Evolutionary conservation across 148 eudicot species (phyloP).

Genomic region (Silene conica): DNA sequence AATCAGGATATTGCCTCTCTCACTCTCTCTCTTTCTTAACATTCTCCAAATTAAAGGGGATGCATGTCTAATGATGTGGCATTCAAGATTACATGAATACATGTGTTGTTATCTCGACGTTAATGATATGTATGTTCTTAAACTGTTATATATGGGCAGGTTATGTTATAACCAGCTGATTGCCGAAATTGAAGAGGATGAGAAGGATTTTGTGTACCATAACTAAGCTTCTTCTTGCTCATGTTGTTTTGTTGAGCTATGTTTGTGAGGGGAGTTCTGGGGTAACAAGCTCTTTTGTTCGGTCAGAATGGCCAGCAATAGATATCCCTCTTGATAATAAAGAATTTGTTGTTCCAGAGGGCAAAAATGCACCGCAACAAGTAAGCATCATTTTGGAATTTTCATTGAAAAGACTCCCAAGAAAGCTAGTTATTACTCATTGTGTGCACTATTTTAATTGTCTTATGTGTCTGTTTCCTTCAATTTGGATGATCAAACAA

Average conservation of each 20-base stretch:
- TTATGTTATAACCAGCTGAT: conserved; percentile 25
- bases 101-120: neutral
- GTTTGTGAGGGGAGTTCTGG: conserved; percentile 51
- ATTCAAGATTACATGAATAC: neutral
- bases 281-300: conserved; percentile 64
- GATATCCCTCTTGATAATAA: conserved; percentile 86
- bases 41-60: neutral
- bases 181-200: conserved; percentile 31
- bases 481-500: neutral
- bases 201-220: conserved; percentile 27
- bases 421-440: neutral
- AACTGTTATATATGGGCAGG: conserved; percentile 16
- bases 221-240: conserved; percentile 37
- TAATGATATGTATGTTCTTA: conserved; percentile 10
- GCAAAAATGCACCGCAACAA: conserved; percentile 90
- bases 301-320: conserved; percentile 71
- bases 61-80: neutral
- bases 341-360: conserved; percentile 71
- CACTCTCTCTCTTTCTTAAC: too few species aligned
- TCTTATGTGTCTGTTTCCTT: neutral
- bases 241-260: conserved; percentile 42
- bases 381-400: conserved; percentile 30
- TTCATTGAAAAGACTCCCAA: neutral
- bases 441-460: neutral
- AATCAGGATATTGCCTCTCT: neutral